Base-by-base conservation (phyloP, 164 flowering plant species). In the Magnolia officinalis region DNA sequence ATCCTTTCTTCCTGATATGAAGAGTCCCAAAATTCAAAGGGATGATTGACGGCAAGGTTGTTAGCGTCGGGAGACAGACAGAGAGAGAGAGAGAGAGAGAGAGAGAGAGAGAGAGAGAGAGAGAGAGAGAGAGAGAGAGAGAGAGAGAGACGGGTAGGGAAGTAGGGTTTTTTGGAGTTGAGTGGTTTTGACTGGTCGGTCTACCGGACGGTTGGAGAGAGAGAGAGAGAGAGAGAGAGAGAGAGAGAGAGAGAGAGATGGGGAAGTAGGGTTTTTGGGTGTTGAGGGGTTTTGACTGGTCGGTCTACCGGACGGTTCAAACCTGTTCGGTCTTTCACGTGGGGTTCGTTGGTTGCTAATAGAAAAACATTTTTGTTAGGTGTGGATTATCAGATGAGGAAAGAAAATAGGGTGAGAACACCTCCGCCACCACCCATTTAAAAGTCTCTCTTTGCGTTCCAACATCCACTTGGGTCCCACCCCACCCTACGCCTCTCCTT, bases 241-340 rank as follows among this genome's bases (percentile, higher is more conserved):
- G 29, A 26, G 29, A 26, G 29, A 45, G 74, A 61, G 65, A 52
- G 66, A 52, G 49, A 0, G 8, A n/a, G 9, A 20, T 18, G 11
- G 24, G 63, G 64, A n/a, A 2, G 70, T 26, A 63, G 67, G 68
- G 67, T 23, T 7, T 26, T 37, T 20, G 74, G 37, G 67, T 1
- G 24, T 0, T 50, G 49, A 74, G 74, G 74, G 68, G 72, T 59
- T 82, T 86, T 87, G 93, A 90, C 93, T 85, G 90, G 87, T 82
- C 78, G 91, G 80, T 90, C 83, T 80, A 87, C 88, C 91, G 50
- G 90, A 85, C 88, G 82, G 84, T 82, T 80, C 75, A 21, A 26
- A 67, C 67, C 45, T 61, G 67, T 74, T 63, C 70, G 74, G 37
- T 75, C 71, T 7, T 68, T 37, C 16, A 7, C 26, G 7, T 37